phyloP scores from a whole-genome alignment of 2,329 filamentous ascomycete genomes.

The Didymella keratinophila region DNA sequence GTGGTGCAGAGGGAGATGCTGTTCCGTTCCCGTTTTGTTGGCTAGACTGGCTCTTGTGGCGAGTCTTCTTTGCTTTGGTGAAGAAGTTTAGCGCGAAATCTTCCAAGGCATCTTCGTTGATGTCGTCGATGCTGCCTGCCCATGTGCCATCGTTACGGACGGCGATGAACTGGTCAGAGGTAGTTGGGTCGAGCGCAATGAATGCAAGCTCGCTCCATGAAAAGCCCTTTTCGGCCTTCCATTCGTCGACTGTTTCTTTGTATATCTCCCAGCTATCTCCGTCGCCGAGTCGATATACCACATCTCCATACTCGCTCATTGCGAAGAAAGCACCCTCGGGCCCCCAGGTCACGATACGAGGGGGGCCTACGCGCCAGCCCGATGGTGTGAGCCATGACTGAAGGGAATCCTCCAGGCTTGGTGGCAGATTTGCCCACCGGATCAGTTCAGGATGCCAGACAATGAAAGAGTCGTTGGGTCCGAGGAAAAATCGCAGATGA shows the following conservation, averaged over 20 bases:
- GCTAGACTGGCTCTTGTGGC: constrained; percentile 1
- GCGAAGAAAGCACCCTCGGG: constrained; percentile 45
- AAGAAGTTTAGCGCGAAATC: constrained; percentile 46
- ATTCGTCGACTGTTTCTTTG: constrained; percentile 48
- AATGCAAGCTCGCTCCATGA: constrained; percentile 43
- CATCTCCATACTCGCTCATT: constrained; percentile 49
- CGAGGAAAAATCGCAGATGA: constrained; percentile 42
- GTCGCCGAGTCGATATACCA: constrained; percentile 38
- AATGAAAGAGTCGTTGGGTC: constrained; percentile 43
- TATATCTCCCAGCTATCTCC: constrained; percentile 39
- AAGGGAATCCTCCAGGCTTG: constrained; percentile 39
- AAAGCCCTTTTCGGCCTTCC: constrained; percentile 42
- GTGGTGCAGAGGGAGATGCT: background rate
- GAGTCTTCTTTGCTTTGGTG: constrained; percentile 17
- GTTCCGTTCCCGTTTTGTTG: constrained; percentile 4
- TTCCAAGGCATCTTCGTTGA: constrained; percentile 44
- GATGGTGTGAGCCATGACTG: constrained; percentile 50
- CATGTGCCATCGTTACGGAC: constrained; percentile 46
- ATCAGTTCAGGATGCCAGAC: constrained; percentile 46
- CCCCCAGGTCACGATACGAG: constrained; percentile 44
- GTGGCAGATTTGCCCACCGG: constrained; percentile 43
- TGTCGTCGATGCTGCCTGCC: constrained; percentile 47
- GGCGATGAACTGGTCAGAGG: constrained; percentile 46
- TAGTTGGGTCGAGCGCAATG: constrained; percentile 41
- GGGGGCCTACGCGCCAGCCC: constrained; percentile 48